Base-by-base conservation (phyloP, 352 stramenopile species). In the Globisporangium paroecandrum region DNA sequence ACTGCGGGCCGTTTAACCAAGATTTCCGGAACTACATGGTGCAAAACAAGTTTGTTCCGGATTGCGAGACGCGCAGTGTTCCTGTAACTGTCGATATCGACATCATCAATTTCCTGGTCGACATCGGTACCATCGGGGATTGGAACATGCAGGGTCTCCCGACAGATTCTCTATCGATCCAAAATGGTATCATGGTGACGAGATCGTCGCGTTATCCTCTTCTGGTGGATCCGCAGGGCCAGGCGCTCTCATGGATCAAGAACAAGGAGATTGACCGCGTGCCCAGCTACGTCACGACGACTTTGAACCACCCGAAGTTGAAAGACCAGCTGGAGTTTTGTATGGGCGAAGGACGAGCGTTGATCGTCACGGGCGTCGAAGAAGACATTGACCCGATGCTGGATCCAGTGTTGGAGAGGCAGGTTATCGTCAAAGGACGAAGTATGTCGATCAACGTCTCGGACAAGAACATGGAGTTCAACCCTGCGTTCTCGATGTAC, bases 131-230 rank as follows among this genome's bases (percentile, higher is more conserved):
- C 4, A 97, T 99, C 58, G 97, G 97, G 34, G 97, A 99, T 72
- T 99, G 97, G 97, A 99, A 99, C 77, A 97, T 99, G 76, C 83
- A 99, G 67, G 97, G 97, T 1, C 74, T 99, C 10, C 97, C 97
- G 22, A 99, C 97, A 0, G 97, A 99, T 79, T 91, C 96, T 6
- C 79, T 99, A 12, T 99, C 93, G 25, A 99, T 98, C 74, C 95
- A 99, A 69, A 99, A 99, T 76, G 97, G 97, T 71, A 99, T 99
- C 76, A 96, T 99, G 73, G 97, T 99, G 20, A 99, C 97, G 24
- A 93, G 93, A 32, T 98, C 91, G 43, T 98, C 92, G 36, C 88
- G 97, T 4, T 99, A 98, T 65, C 97, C 97, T 24, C 81, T 99
- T 36, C 78, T 99, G 15, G 94, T 99, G 57, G 97, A 99, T 77